Base-by-base conservation (phyloP, 495 filamentous ascomycete species). In the Aspergillus panamensis region DNA sequence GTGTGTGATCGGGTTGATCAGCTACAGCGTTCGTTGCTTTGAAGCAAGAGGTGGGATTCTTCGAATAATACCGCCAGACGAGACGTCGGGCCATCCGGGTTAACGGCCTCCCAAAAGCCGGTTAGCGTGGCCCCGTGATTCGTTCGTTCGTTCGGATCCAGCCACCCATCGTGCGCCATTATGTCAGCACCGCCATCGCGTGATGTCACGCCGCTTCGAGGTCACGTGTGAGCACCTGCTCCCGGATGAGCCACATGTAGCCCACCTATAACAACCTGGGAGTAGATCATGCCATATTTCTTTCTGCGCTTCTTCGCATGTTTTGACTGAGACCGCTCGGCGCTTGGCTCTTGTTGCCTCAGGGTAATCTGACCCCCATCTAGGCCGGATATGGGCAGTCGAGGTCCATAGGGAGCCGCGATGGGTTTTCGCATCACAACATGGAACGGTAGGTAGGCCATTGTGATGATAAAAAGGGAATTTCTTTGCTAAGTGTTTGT, bases 401-500 rank as follows among this genome's bases (percentile, higher is more conserved):
- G 16, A 53, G 9, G 21, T 19, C 39, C 30, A 8, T 30, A 59
- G n/a, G 48, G 45, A 58, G 44, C 51, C 62, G 65, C 64, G 32
- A 92, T 92, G 89, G 84, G 81, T 56, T 77, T 93, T 60, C 84
- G 89, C 55, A 89, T 93, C 60, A 93, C 88, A n/a, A 91, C 89
- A 43, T 92, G 91, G 91, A 96, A 96, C 74, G 88, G 88, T 90
- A 71, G 63, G 81, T 63, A 53, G 20, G 21, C 19, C 21, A 42
- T 13, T 16, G 25, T 14, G 39, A 63, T 29, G 30, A 19, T 4
- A 25, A 9, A 19, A 19, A 42, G 25, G 25, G 25, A 25, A 25
- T 25, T 2, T 5, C 5, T 16, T 25, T 64, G 42, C 61, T 62
- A 32, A 60, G 48, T 53, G 37, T 39, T 25, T 29, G n/a, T 3